Evolutionary conservation across 306 rosid genomes (phyloP).

Genomic region (Echinosophora koreensis): DNA sequence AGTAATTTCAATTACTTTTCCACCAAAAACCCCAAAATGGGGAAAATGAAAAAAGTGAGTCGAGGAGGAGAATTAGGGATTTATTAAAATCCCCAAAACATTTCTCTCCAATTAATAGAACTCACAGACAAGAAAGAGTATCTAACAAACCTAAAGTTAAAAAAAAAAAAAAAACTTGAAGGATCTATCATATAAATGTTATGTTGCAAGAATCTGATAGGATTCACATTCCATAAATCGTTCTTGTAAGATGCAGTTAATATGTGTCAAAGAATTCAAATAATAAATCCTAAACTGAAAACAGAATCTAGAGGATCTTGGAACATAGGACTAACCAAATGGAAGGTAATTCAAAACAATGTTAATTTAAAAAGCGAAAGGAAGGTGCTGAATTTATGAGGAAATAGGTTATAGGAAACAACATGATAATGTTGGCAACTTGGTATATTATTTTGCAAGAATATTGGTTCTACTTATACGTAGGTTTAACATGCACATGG

Average conservation of each 20-base stretch:
- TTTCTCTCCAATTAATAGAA: too few species aligned
- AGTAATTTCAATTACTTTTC: too few species aligned
- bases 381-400: neutral
- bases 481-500: slow-evolving; percentile 36
- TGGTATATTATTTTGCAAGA: slow-evolving; percentile 13
- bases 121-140: too few species aligned
- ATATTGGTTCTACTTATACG: slow-evolving; percentile 11
- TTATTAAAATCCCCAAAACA: too few species aligned
- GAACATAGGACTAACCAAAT: neutral
- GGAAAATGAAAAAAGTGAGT: too few species aligned
- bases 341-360: neutral
- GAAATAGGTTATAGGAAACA: neutral
- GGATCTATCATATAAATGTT: neutral
- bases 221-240: slow-evolving; percentile 1
- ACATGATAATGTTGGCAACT: slow-evolving; percentile 17
- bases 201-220: neutral
- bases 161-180: neutral
- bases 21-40: too few species aligned
- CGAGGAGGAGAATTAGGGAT: too few species aligned
- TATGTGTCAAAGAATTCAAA: slow-evolving; percentile 30
- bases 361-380: neutral
- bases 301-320: neutral
- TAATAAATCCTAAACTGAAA: neutral
- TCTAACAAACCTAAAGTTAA: too few species aligned
- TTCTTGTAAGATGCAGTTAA: neutral